These are phyloP conservation scores for Daphne laureola DNA, from an alignment of 441 rosid species.

Conservation along the genomic window DNA sequence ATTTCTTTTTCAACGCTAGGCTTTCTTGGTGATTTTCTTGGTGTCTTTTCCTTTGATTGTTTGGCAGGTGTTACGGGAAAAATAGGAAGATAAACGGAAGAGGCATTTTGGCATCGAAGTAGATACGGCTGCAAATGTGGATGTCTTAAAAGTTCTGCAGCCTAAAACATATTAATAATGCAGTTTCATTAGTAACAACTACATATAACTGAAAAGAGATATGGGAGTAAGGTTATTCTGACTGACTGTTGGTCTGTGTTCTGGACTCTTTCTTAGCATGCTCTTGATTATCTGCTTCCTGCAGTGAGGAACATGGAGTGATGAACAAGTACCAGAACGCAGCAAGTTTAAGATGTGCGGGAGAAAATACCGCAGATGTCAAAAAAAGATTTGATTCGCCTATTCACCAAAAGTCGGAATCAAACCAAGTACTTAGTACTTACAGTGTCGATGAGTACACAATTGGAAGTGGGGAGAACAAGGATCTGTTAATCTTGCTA, in stretches of 20 bases:
- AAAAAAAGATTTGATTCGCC: background rate
- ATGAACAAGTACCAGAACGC: background rate
- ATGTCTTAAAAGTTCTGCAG: constrained; percentile 84
- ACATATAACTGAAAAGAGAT: constrained; percentile 8
- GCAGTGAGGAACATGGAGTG: constrained; percentile 12
- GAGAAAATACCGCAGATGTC: background rate
- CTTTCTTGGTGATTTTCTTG: constrained; percentile 48
- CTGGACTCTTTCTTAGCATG: constrained; percentile 95
- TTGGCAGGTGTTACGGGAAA: constrained; percentile 57
- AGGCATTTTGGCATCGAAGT: constrained; percentile 52
- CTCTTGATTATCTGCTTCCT: constrained; percentile 91
- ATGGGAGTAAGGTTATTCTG: constrained; percentile 13
- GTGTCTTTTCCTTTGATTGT: constrained; percentile 51
- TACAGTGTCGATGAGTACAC: constrained; percentile 76
- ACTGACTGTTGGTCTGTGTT: constrained; percentile 86
- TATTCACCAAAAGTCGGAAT: background rate
- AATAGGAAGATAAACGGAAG: constrained; percentile 76
- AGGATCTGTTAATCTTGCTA: constrained; percentile 81
- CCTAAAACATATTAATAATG: constrained; percentile 31
- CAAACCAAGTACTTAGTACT: constrained; percentile 32
- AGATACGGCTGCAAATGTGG: constrained; percentile 72
- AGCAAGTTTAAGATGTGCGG: background rate
- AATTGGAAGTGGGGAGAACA: constrained; percentile 87
- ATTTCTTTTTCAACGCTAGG: constrained; percentile 28
- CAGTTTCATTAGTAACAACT: constrained; percentile 15